These are phyloP conservation scores for Pythium phragmiticola DNA, from an alignment of 352 stramenopile species.

Conservation along the genomic window DNA sequence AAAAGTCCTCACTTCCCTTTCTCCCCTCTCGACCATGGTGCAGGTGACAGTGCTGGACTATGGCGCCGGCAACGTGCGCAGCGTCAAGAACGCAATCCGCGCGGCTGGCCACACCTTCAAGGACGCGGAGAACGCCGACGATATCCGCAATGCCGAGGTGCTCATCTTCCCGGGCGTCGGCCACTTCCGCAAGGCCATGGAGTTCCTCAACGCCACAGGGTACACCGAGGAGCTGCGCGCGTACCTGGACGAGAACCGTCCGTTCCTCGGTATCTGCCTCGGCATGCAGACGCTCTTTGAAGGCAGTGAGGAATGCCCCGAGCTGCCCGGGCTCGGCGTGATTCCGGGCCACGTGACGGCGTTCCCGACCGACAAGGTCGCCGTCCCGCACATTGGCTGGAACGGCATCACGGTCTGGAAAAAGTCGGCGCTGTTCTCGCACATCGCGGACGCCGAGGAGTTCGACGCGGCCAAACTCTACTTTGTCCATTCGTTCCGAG, in stretches of 20 bases:
- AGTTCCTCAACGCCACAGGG: slow-evolving; percentile 86
- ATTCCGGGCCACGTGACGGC: slow-evolving; percentile 91
- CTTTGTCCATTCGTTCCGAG: slow-evolving; percentile 98
- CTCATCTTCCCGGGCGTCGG: slow-evolving; percentile 88
- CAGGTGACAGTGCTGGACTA: slow-evolving; percentile 95
- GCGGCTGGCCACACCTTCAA: slow-evolving; percentile 87
- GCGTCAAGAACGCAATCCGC: slow-evolving; percentile 95
- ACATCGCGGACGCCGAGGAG: slow-evolving; percentile 35
- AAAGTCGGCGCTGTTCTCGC: slow-evolving; percentile 65
- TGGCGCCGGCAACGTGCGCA: slow-evolving; percentile 98
- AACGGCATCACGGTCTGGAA: slow-evolving; percentile 94
- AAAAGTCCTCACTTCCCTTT: background rate
- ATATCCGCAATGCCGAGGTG: slow-evolving; percentile 88
- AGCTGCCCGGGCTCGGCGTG: slow-evolving; percentile 88
- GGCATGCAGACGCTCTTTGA: slow-evolving; percentile 99
- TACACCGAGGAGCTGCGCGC: slow-evolving; percentile 88
- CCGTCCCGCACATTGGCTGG: slow-evolving; percentile 98
- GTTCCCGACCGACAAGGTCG: slow-evolving; percentile 80
- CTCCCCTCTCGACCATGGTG: slow-evolving; percentile 38
- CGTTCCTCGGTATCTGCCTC: slow-evolving; percentile 97
- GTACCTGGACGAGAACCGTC: slow-evolving; percentile 85
- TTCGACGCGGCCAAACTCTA: slow-evolving; percentile 79
- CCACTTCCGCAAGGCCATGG: slow-evolving; percentile 89
- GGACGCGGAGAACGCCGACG: slow-evolving; percentile 84
- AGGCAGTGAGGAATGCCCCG: slow-evolving; percentile 91